Evolutionary conservation across 129 eudicot genomes (phyloP).

Genomic region (Arctium lappa): DNA sequence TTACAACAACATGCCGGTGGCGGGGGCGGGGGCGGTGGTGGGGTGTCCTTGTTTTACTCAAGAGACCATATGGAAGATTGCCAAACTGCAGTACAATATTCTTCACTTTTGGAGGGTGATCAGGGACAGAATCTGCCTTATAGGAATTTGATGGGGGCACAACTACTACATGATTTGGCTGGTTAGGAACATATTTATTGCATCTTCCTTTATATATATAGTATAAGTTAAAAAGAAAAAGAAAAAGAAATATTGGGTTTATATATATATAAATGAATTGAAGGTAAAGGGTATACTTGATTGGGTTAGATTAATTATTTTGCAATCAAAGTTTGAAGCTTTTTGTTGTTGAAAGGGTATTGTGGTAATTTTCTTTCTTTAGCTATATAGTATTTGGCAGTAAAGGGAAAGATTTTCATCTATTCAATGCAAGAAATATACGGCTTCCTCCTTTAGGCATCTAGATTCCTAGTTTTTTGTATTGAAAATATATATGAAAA

Average conservation of each 20-base stretch:
- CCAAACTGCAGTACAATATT: conserved; percentile 71
- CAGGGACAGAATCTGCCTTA: conserved; percentile 74
- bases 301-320: conserved; percentile 20
- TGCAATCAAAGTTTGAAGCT: conserved; percentile 10
- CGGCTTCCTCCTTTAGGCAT: conserved; percentile 14
- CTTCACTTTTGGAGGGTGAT: conserved; percentile 84
- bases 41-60: conserved; percentile 61
- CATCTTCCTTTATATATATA: conserved; percentile 13
- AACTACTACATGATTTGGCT: conserved; percentile 90
- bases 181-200: conserved; percentile 27
- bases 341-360: conserved; percentile 16
- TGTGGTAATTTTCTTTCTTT: conserved; percentile 2
- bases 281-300: conserved; percentile 29
- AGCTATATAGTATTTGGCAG: background rate
- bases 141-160: conserved; percentile 96
- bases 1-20: conserved; percentile 71
- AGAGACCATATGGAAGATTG: conserved; percentile 75
- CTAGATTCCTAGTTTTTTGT: conserved; percentile 16
- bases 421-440: conserved; percentile 10
- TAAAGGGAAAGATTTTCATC: conserved; percentile 8
- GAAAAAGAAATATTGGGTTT: conserved; percentile 23
- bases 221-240: conserved; percentile 3
- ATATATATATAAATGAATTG: conserved; percentile 10
- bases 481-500: too few relatives aligned
- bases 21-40: conserved; percentile 43